Evolutionary conservation across 345 rosid genomes (phyloP).

Genomic region (rapeseed (Brassica napus)): DNA sequence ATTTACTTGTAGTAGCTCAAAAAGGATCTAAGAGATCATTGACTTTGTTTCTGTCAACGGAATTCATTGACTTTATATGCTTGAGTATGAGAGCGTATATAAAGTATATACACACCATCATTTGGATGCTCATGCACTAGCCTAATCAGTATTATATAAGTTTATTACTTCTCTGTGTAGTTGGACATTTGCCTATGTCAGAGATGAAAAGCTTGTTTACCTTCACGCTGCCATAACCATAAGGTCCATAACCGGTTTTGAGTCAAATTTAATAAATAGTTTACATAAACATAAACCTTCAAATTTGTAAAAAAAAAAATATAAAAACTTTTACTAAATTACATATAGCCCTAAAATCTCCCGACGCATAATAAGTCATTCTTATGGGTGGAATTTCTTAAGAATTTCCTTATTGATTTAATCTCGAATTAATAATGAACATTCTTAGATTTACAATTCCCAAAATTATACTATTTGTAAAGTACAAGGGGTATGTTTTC

Average conservation of each 20-base stretch:
- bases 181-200: background rate
- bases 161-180: background rate
- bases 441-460: background rate
- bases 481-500: background rate
- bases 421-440: background rate
- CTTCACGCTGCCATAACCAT: background rate
- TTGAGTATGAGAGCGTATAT: background rate
- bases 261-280: background rate
- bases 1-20: background rate
- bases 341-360: background rate
- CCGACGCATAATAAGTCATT: background rate
- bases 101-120: background rate
- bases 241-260: background rate
- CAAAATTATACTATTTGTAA: background rate
- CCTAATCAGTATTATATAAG: background rate
- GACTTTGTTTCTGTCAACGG: conserved; percentile 3
- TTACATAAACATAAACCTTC: background rate
- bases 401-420: background rate
- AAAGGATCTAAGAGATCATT: background rate
- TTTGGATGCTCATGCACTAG: background rate
- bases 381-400: background rate
- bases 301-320: background rate
- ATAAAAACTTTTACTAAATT: background rate
- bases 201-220: background rate
- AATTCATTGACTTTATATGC: background rate